Evolutionary conservation across 768 basidiomycete genomes (phyloP).

Genomic region (Podaxis sp.): DNA sequence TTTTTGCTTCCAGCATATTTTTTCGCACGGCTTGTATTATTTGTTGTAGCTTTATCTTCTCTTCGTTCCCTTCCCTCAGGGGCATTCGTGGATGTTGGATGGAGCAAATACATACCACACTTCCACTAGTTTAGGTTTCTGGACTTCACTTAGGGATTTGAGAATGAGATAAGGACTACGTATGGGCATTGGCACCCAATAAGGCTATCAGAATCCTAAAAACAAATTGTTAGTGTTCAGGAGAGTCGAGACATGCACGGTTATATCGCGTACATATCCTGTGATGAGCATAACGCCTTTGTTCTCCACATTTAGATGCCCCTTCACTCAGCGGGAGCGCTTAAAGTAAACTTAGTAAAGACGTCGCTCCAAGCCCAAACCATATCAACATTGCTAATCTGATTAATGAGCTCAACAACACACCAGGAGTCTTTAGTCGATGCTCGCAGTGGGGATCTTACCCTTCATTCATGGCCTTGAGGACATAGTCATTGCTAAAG

Average conservation of each 20-base stretch:
- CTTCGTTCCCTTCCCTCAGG: not conserved
- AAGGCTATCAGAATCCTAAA: no score
- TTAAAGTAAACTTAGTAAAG: not conserved
- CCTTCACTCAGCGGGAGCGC: not conserved
- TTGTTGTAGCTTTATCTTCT: not conserved
- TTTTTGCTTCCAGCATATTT: not conserved
- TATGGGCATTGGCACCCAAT: no score
- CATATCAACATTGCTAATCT: not conserved
- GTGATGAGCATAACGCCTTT: not conserved
- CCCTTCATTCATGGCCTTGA: not conserved
- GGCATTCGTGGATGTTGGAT: not conserved
- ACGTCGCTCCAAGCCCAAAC: not conserved
- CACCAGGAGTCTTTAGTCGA: not conserved
- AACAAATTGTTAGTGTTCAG: no score
- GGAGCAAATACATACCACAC: not conserved
- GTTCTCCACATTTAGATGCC: not conserved
- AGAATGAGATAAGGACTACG: no score
- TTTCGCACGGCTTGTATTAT: not conserved
- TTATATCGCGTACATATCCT: not conserved
- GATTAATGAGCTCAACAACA: no score
- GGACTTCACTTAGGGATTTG: not conserved
- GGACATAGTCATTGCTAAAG: not conserved
- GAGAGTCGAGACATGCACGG: no score
- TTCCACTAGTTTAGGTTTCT: not conserved
- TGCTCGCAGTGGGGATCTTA: not conserved